A percentile compares a stretch with the other conserved stretches of the same genome.
Evolutionary conservation across 1,139 yeast species (phyloP).

Genomic region (Debaryomyces coudertii): DNA sequence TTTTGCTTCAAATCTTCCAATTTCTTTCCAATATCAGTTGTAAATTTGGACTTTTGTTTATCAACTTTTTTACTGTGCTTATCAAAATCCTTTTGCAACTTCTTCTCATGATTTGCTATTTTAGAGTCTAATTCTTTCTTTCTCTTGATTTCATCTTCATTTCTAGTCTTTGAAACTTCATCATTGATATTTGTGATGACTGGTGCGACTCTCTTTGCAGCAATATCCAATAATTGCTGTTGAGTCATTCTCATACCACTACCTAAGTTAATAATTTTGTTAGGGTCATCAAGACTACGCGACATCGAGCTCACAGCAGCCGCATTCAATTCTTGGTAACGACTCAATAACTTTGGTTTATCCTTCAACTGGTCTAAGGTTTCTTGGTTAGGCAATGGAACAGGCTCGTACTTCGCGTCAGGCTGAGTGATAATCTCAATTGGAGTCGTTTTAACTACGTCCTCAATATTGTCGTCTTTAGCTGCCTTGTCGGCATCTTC

Average conservation of each 20-base stretch:
- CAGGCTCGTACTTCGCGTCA: constrained; percentile 38
- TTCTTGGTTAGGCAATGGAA: constrained; percentile 40
- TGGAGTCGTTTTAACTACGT: constrained; percentile 32
- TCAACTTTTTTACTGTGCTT: constrained; percentile 44
- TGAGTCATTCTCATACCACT: constrained; percentile 59
- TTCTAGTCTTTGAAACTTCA: constrained; percentile 50
- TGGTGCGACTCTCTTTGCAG: constrained; percentile 60
- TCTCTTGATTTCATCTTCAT: constrained; percentile 50
- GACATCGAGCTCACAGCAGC: constrained; percentile 52
- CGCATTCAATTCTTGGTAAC: constrained; percentile 52
- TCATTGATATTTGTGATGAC: constrained; percentile 54
- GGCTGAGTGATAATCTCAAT: constrained; percentile 39
- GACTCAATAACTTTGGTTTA: constrained; percentile 51
- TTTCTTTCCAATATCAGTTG: constrained; percentile 41
- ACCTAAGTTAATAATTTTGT: constrained; percentile 55
- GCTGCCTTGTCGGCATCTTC: constrained; percentile 9
- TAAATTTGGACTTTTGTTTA: constrained; percentile 44
- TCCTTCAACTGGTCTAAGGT: constrained; percentile 46
- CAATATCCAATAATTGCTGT: constrained; percentile 58
- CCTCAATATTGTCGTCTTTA: constrained; percentile 29
- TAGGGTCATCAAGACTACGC: constrained; percentile 51
- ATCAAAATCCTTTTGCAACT: constrained; percentile 45
- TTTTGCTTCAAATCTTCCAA: constrained; percentile 35
- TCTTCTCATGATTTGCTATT: constrained; percentile 46
- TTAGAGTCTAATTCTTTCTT: constrained; percentile 43